Evolutionary conservation across 2,329 filamentous ascomycete species (phyloP).

Genomic region (Ascocoryne sarcoides): DNA sequence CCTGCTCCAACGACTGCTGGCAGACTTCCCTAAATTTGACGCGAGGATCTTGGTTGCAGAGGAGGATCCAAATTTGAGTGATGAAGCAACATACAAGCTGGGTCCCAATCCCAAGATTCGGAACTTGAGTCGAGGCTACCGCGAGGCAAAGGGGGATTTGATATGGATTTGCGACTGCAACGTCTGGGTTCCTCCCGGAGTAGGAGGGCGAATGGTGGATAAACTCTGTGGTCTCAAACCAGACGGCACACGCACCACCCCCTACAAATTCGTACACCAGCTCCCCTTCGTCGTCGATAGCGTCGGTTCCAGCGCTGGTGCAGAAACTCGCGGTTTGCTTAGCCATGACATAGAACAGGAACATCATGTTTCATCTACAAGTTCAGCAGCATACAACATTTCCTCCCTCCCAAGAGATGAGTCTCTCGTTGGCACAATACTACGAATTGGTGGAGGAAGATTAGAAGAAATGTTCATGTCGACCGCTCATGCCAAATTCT

Average conservation of each 20-base stretch:
- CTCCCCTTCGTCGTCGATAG: slow-evolving; percentile 82
- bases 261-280: slow-evolving; percentile 92
- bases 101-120: slow-evolving; percentile 98
- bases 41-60: slow-evolving; percentile 70
- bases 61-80: slow-evolving; percentile 62
- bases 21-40: slow-evolving; percentile 65
- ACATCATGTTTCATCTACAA: slow-evolving; percentile 21
- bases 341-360: slow-evolving; percentile 4
- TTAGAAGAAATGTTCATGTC: slow-evolving; percentile 94
- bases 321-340: slow-evolving; percentile 21
- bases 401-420: slow-evolving; percentile 18
- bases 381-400: slow-evolving; percentile 26
- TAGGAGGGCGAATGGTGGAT: slow-evolving; percentile 82
- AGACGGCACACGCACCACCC: slow-evolving; percentile 39
- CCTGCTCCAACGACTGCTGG: slow-evolving; percentile 60
- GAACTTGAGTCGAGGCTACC: slow-evolving; percentile 88
- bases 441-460: slow-evolving; percentile 58
- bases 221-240: slow-evolving; percentile 62
- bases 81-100: slow-evolving; percentile 46
- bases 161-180: slow-evolving; percentile 97
- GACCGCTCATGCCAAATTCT: slow-evolving; percentile 93
- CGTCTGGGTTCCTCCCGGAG: slow-evolving; percentile 76
- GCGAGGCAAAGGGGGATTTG: slow-evolving; percentile 78
- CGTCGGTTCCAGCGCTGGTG: slow-evolving; percentile 31
- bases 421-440: slow-evolving; percentile 17